These are phyloP conservation scores for Anethum foeniculum DNA, from an alignment of 140 eudicot genomes.

Conservation along the genomic window DNA sequence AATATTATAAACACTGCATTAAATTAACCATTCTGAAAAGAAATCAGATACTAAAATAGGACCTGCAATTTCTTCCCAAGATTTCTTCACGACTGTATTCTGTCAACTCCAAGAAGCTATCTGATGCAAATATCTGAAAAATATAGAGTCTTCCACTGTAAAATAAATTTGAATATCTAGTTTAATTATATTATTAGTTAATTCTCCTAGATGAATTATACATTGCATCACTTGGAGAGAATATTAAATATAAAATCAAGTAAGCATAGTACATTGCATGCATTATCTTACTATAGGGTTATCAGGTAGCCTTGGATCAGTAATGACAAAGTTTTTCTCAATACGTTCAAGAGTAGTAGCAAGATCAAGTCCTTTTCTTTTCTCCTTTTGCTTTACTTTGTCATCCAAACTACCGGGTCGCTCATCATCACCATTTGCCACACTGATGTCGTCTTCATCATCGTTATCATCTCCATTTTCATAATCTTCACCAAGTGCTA, in stretches of 20 bases:
- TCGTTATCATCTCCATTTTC: constrained; percentile 2
- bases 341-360: constrained; percentile 99
- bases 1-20: background rate
- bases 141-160: background rate
- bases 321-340: constrained; percentile 93
- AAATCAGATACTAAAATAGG: background rate
- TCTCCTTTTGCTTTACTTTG: constrained; percentile 76
- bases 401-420: constrained; percentile 86
- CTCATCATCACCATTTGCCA: constrained; percentile 23
- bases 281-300: constrained; percentile 85
- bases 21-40: background rate
- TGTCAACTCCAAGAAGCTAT: constrained; percentile 94
- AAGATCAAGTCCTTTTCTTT: constrained; percentile 97
- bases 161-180: background rate
- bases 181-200: background rate
- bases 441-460: constrained; percentile 34
- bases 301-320: constrained; percentile 98
- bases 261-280: background rate
- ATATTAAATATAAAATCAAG: background rate
- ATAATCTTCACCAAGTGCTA: constrained; percentile 23
- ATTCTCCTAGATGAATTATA: background rate
- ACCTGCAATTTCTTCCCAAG: constrained; percentile 96
- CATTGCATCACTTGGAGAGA: background rate
- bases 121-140: constrained; percentile 86
- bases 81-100: constrained; percentile 98